These are phyloP conservation scores for Firmiana major DNA, from an alignment of 345 rosid genomes.

Conservation along the genomic window DNA sequence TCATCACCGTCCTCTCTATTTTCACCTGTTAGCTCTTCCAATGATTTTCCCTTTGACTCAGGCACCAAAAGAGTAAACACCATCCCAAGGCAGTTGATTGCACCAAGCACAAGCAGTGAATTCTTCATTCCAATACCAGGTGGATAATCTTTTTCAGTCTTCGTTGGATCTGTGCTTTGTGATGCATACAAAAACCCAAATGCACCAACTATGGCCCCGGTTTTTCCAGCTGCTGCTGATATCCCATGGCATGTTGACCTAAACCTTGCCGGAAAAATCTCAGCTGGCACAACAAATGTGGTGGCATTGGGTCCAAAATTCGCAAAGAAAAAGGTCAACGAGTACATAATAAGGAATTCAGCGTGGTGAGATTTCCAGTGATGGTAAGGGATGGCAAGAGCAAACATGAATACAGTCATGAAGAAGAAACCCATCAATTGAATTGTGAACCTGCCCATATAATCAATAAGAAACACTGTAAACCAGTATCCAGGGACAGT, in stretches of 20 bases:
- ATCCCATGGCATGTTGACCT: conserved; percentile 61
- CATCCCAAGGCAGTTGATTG: conserved; percentile 37
- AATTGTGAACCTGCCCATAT: conserved; percentile 41
- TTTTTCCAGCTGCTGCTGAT: conserved; percentile 51
- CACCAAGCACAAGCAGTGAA: conserved; percentile 41
- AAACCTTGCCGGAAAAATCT: conserved; percentile 48
- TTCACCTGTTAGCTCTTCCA: conserved; percentile 50
- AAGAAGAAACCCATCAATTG: conserved; percentile 55
- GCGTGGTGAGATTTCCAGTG: conserved; percentile 42
- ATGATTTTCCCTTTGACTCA: conserved; percentile 49
- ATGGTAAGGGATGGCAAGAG: conserved; percentile 46
- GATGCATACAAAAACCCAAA: conserved; percentile 50
- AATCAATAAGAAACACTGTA: conserved; percentile 40
- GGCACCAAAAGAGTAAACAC: conserved; percentile 46
- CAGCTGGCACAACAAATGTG: conserved; percentile 53
- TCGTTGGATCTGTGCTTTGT: conserved; percentile 30
- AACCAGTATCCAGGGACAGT: conserved; percentile 56
- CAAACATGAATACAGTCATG: conserved; percentile 57
- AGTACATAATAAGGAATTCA: conserved; percentile 43
- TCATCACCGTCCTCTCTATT: conserved; percentile 21
- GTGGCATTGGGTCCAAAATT: conserved; percentile 60
- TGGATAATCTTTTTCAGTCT: conserved; percentile 47
- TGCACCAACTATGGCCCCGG: conserved; percentile 49
- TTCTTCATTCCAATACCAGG: conserved; percentile 54
- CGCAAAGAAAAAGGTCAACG: conserved; percentile 48